Base-by-base conservation (phyloP, 2,329 filamentous ascomycete species). In the Ophiostoma sp. region DNA sequence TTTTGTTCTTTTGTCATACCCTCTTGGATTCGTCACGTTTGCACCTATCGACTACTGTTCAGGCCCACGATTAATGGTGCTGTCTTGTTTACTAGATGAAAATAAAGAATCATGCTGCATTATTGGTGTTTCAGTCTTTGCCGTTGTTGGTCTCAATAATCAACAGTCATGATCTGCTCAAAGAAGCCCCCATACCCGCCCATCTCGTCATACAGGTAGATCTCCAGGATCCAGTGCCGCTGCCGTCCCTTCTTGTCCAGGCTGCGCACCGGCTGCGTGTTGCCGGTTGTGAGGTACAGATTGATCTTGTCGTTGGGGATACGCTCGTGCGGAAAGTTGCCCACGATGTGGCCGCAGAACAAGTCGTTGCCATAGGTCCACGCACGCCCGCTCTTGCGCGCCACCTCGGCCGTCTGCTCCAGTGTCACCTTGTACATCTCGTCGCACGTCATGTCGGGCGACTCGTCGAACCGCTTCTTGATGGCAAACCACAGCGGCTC, bases 141-240 rank as follows among this genome's bases (percentile, higher is more conserved):
- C 6, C 33, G 11, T 35, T 17, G n/a, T 31, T n/a, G 20, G 0
- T 15, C 11, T 62, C 31, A 64, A 64, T 64, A 64, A 10, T 35
- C 60, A n/a, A 70, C 41, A 6, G 54, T 70, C 54, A 70, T 17
- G 17, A 70, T 67, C 66, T 70, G 69, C 66, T 70, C 69, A 27
- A 31, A 68, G 41, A 70, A 70, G 3, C 69, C 69, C 10, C 64
- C 69, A 13, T 57, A 67, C 33, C 66, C 65, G 23, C 65, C 65
- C 52, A 17, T 31, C n/a, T 68, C 39, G 57, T 70, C 66, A 23
- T 41, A 57, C 52, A 70, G 39, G n/a, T 68, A 68, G 15, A 70
- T 68, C 41, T 68, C 69, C 31, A 70, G 65, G n/a, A 70, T 70
- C 69, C 69, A 70, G 66, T 70, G 66, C 27, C 69, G 69, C 66